phyloP scores from a whole-genome alignment of 2,329 filamentous ascomycete genomes.

The Beauveria sp. region DNA sequence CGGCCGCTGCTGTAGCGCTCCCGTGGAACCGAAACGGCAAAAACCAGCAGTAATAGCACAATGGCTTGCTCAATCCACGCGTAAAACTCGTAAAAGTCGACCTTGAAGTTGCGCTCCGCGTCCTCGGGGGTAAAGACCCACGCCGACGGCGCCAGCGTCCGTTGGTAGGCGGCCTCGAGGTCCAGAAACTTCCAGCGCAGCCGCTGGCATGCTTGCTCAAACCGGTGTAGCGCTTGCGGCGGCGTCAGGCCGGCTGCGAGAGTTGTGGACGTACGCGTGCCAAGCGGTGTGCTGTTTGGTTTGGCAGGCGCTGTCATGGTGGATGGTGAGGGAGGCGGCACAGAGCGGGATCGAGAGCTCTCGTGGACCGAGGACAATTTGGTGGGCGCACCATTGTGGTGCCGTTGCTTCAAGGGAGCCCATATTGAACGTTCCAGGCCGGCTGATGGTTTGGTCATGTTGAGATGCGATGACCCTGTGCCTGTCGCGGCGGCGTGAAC shows the following conservation, averaged over 20 bases:
- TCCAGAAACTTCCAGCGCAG: conserved; percentile 58
- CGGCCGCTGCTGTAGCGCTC: conserved; percentile 4
- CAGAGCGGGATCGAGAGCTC: conserved; percentile 5
- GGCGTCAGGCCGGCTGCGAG: conserved; percentile 20
- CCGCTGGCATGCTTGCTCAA: conserved; percentile 52
- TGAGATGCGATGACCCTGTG: neutral
- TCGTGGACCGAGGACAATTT: neutral
- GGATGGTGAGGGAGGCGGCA: neutral
- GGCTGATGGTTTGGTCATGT: neutral
- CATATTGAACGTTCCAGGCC: conserved; percentile 7
- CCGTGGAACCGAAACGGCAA: conserved; percentile 45
- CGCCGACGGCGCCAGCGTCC: conserved; percentile 34
- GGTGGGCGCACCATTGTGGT: neutral
- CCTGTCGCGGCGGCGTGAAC: neutral
- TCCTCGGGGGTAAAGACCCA: conserved; percentile 31
- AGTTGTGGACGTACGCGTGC: conserved; percentile 7
- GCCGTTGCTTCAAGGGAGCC: conserved; percentile 2
- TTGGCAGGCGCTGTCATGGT: neutral
- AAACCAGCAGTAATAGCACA: conserved; percentile 58
- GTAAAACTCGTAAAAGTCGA: conserved; percentile 74
- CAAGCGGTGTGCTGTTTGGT: conserved; percentile 8
- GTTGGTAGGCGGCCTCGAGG: conserved; percentile 47
- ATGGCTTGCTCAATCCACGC: conserved; percentile 63
- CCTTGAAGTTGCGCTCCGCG: conserved; percentile 64
- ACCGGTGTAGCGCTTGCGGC: conserved; percentile 43